Evolutionary conservation across 2,329 filamentous ascomycete genomes (phyloP).

Genomic region (Nigrospora sphaerica): DNA sequence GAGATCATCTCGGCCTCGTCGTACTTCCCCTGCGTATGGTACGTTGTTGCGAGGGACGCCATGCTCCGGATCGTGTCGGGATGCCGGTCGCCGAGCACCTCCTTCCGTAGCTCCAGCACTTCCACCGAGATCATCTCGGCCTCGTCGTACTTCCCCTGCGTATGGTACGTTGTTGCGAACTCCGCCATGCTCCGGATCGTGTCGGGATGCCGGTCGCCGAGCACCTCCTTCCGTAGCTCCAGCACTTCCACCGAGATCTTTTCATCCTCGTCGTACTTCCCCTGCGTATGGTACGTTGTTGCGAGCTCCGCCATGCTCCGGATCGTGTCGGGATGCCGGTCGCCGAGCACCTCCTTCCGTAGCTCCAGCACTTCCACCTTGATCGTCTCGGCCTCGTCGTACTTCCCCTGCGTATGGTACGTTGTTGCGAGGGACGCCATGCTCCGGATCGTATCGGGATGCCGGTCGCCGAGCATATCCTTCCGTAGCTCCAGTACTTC

Average conservation of each 20-base stretch:
- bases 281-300: slow-evolving; percentile 5
- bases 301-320: slow-evolving; percentile 13
- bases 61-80: neutral
- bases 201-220: slow-evolving; percentile 2
- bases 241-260: neutral
- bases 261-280: slow-evolving; percentile 4
- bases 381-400: slow-evolving; percentile 5
- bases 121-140: slow-evolving; percentile 1
- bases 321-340: slow-evolving; percentile 16
- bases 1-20: slow-evolving; percentile 5
- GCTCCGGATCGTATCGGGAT: slow-evolving; percentile 1
- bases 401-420: slow-evolving; percentile 4
- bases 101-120: neutral
- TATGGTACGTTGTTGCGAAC: slow-evolving; percentile 11
- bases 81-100: neutral
- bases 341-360: slow-evolving; percentile 9
- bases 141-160: slow-evolving; percentile 3
- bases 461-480: neutral
- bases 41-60: slow-evolving; percentile 11
- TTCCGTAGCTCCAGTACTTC: slow-evolving; percentile 1
- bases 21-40: slow-evolving; percentile 3
- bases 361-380: too few species aligned
- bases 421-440: slow-evolving; percentile 10
- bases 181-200: slow-evolving; percentile 1
- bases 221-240: neutral